Base-by-base conservation (phyloP, 495 filamentous ascomycete genomes). In the Penicillium turbatum region DNA sequence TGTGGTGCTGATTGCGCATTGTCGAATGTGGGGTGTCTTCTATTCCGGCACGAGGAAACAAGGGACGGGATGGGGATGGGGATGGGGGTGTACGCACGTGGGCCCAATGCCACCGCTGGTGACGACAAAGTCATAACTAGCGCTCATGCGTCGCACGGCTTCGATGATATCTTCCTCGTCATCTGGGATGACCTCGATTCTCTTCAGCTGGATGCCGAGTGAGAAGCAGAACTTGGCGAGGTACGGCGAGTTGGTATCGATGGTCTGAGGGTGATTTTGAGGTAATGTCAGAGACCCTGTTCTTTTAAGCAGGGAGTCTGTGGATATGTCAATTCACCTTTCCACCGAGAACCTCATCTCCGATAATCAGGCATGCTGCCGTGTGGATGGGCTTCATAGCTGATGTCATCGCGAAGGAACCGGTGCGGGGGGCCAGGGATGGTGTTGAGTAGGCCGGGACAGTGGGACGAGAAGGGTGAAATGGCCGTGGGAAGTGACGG, bases 91-190 rank as follows among this genome's bases (percentile, higher is more conserved):
- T 59, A 72, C 78, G 60, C 64, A 92, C 88, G 92, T 97, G 48
- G 93, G 92, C 3, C 93, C 93, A 63, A 98, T 97, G 24, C 93
- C 93, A 48, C 93, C 93, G 59, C 86, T 88, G 39, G 93, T 98
- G 2, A 96, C 90, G 16, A 98, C 89, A 53, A 97, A 87, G 71
- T 97, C 93, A 63, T 96, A 96, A 53, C 82, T 83, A 27, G 79
- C 73, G 67, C 87, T 92, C 90, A 98, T 92, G 15, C 91, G 82
- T 31, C 79, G 79, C 12, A 86, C 84, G 1, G 91, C 90, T 64
- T 97, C 92, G 34, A 95, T 79, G 55, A 98, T 98, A 59, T 96
- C 90, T 38, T 67, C 76, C 58, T 96, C 88, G 60, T 95, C 92
- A 59, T 98, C 93, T 37, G 86, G 83, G 57, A 98, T 92, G 44